Base-by-base conservation (phyloP, 2,329 filamentous ascomycete genomes). In the Colletotrichum sp. region DNA sequence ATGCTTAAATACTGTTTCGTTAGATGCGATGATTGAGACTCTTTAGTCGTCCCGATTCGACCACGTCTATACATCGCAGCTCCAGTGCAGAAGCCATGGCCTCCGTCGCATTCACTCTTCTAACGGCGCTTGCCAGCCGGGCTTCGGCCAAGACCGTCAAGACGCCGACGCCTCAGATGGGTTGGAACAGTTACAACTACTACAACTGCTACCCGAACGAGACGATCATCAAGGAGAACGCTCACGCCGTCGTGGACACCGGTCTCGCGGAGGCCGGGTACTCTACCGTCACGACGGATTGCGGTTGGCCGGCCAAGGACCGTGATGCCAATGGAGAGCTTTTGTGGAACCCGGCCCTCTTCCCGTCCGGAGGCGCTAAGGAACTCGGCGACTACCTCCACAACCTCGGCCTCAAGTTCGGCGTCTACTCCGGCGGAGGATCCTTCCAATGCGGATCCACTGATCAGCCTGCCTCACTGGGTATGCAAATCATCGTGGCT, bases 181-280 rank as follows among this genome's bases (percentile, higher is more conserved):
- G 90, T 14, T 92, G 90, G 90, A 92, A 92, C 76, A 89, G 87
- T 3, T 92, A 92, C 78, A 93, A 93, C 70, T 84, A 87, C 55
- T 91, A 90, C 80, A 84, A 83, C 66, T 92, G 90, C 79, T 81
- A 82, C 2, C 88, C 88, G 0, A 88, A 83, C 55, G 87, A 91
- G 77, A 81, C 81, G 1, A 88, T 88, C 48, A 87, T 91, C 28
- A 85, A 87, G 57, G 82, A 84, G 4, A 92, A 90, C 72, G 89
- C 90, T 1, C 83, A 90, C 57, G 90, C 89, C 0, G 81, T 93
- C 0, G 85, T 91, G 0, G 86, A 89, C 59, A 82, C 89, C 0
- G 90, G 89, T 0, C 85, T 92, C 1, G 84, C 85, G 0, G 84
- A 87, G 4, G 82, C 89, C 0, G 91, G 92, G 7, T 93, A 93